These are phyloP conservation scores for Decorospora gaudefroyi DNA, from an alignment of 2,329 filamentous ascomycete species.

Conservation along the genomic window DNA sequence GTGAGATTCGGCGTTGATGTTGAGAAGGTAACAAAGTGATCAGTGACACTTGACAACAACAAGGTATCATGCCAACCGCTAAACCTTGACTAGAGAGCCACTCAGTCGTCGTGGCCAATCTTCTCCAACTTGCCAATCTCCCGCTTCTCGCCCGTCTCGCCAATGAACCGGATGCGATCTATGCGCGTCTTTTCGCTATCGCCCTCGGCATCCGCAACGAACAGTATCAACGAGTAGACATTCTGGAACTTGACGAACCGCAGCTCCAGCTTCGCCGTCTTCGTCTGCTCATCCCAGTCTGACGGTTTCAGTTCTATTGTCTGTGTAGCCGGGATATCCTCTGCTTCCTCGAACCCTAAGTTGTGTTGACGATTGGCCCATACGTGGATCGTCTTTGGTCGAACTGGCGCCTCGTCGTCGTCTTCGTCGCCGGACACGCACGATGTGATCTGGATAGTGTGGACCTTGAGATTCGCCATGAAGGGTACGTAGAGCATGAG, in stretches of 20 bases:
- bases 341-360: conserved; percentile 92
- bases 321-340: conserved; percentile 81
- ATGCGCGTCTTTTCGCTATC: conserved; percentile 84
- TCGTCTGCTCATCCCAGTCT: conserved; percentile 70
- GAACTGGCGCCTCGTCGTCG: conserved; percentile 75
- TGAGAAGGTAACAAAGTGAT: no score
- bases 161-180: conserved; percentile 78
- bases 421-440: conserved; percentile 64
- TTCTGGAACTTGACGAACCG: conserved; percentile 98
- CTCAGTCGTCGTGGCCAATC: conserved; percentile 69
- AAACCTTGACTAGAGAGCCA: background rate
- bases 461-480: conserved; percentile 83
- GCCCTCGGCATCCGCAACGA: conserved; percentile 80
- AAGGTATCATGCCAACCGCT: background rate
- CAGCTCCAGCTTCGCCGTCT: conserved; percentile 61
- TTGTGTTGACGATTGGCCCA: conserved; percentile 89
- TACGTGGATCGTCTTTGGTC: conserved; percentile 80
- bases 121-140: conserved; percentile 96
- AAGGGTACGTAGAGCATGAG: conserved; percentile 92
- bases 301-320: conserved; percentile 71
- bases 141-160: conserved; percentile 87
- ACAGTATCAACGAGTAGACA: conserved; percentile 82
- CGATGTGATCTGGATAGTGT: conserved; percentile 85
- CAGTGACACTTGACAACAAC: no score
- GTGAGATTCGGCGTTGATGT: no score